Evolutionary conservation across 441 rosid species (phyloP).

Genomic region (Lepidium campestre): DNA sequence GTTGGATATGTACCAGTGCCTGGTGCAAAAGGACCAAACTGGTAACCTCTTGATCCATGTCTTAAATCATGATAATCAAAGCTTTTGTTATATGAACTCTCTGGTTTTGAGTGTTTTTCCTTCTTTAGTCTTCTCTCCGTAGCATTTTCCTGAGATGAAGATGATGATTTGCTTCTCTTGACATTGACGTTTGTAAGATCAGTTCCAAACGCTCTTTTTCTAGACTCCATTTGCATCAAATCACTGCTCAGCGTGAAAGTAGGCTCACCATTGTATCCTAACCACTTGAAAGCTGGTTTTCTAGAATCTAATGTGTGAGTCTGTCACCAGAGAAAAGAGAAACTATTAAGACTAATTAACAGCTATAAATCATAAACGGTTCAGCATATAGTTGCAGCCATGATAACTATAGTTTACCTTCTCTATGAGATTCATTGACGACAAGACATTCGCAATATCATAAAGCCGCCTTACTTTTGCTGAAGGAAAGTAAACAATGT

Average conservation of each 20-base stretch:
- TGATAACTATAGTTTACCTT: constrained; percentile 40
- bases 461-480: constrained; percentile 94
- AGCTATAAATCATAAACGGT: neutral
- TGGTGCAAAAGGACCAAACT: constrained; percentile 90
- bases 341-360: neutral
- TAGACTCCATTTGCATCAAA: constrained; percentile 32
- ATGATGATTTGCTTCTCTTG: constrained; percentile 46
- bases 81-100: constrained; percentile 33
- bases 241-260: constrained; percentile 28
- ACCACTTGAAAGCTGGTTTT: constrained; percentile 94
- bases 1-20: constrained; percentile 22
- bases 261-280: constrained; percentile 49
- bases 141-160: constrained; percentile 25
- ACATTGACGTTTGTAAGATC: constrained; percentile 62
- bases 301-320: constrained; percentile 68
- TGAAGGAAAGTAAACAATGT: constrained; percentile 27
- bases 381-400: neutral
- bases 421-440: constrained; percentile 86
- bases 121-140: constrained; percentile 19
- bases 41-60: constrained; percentile 38
- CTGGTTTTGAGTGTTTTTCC: constrained; percentile 30
- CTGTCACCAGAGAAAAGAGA: constrained; percentile 36
- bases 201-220: constrained; percentile 72
- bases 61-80: constrained; percentile 33
- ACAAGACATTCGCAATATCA: constrained; percentile 89